Conservation (phyloP, 2,329 filamentous ascomycete genomes). For the Aspergillus thermomutatus region DNA sequence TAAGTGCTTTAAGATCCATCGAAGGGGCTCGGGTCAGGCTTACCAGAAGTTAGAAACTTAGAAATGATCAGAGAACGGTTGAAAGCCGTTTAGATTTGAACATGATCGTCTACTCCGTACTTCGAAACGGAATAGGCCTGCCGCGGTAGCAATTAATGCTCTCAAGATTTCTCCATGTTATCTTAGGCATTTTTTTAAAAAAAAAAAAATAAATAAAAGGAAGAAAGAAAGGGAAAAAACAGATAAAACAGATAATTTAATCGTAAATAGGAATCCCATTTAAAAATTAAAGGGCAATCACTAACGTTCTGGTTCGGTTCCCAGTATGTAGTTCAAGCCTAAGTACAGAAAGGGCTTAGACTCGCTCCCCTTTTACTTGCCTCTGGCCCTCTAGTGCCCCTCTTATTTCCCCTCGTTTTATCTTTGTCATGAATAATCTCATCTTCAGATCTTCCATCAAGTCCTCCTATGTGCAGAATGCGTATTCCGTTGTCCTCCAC, state of each 20-base stretch:
- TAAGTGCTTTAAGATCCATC: constrained; percentile 14
- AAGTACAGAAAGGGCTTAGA: neutral
- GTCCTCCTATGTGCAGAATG: neutral
- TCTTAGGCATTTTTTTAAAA: neutral
- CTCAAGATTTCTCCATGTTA: neutral
- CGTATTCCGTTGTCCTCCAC: neutral
- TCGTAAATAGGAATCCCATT: neutral
- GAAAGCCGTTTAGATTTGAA: neutral
- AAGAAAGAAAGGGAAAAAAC: too few relatives aligned
- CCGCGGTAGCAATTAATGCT: neutral
- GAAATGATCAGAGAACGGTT: neutral
- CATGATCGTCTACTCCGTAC: neutral
- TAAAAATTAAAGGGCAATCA: neutral
- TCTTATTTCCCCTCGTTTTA: neutral
- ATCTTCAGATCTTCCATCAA: neutral
- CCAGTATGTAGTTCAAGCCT: neutral
- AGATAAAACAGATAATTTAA: neutral
- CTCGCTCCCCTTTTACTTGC: neutral
- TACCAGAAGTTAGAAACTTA: constrained; percentile 2
- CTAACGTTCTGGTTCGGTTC: neutral
- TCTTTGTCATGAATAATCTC: neutral
- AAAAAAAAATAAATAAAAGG: too few relatives aligned
- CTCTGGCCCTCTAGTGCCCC: neutral
- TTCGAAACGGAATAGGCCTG: neutral
- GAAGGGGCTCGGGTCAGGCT: constrained; percentile 16